phyloP scores from a whole-genome alignment of 805 yeast genomes.

The Starmerella geochares region DNA sequence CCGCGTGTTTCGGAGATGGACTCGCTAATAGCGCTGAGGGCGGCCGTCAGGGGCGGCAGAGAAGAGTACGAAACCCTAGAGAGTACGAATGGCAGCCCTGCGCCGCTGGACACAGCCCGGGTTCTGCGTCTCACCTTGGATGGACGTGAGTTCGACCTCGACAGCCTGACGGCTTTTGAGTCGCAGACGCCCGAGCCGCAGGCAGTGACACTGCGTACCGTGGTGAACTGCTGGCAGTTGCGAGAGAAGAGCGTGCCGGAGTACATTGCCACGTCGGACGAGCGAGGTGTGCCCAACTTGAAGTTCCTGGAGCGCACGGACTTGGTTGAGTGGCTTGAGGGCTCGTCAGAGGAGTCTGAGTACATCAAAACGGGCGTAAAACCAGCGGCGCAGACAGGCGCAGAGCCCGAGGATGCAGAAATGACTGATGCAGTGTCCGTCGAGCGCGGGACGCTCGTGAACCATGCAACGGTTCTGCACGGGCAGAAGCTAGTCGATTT shows the following conservation, averaged over 20 bases:
- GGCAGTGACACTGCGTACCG: slow-evolving; percentile 16
- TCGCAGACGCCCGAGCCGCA: slow-evolving; percentile 15
- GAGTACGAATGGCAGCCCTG: slow-evolving; percentile 3
- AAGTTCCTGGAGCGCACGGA: slow-evolving; percentile 80
- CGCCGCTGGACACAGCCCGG: slow-evolving; percentile 7
- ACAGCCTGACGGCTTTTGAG: slow-evolving; percentile 17
- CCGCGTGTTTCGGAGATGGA: slow-evolving; percentile 10
- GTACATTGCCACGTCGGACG: slow-evolving; percentile 64
- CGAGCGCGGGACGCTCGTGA: slow-evolving; percentile 27
- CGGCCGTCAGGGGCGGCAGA: slow-evolving; percentile 11
- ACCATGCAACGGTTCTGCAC: slow-evolving; percentile 36
- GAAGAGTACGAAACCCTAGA: slow-evolving; percentile 12
- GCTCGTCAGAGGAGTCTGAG: slow-evolving; percentile 51
- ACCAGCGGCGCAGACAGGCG: slow-evolving; percentile 11
- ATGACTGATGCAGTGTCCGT: background rate
- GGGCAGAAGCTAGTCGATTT: slow-evolving; percentile 34
- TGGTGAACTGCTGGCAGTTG: slow-evolving; percentile 53
- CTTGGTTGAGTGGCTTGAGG: slow-evolving; percentile 69
- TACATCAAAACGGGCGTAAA: slow-evolving; percentile 34
- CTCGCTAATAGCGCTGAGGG: slow-evolving; percentile 15
- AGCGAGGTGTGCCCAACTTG: slow-evolving; percentile 53
- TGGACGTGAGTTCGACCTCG: slow-evolving; percentile 16
- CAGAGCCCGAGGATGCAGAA: slow-evolving; percentile 5
- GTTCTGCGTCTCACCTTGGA: slow-evolving; percentile 1
- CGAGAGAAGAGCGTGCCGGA: slow-evolving; percentile 69